Conservation (phyloP, 805 yeast species). For the Helenozyma rhizophorensis region DNA sequence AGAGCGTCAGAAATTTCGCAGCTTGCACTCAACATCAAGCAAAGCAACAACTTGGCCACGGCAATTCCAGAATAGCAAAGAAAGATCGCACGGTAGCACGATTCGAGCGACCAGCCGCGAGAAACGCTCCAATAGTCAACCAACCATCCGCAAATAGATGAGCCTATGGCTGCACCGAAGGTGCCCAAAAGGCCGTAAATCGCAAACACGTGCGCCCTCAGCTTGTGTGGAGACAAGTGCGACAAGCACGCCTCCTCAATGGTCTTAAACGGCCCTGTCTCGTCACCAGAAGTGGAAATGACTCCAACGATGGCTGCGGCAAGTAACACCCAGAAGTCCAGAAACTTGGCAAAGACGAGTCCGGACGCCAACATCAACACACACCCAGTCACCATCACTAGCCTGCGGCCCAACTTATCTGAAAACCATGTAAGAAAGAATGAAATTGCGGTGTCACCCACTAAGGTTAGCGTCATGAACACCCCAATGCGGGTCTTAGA, state of each 20-base stretch:
- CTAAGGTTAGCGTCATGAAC: slow-evolving; percentile 76
- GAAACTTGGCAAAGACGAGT: slow-evolving; percentile 51
- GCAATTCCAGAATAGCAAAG: slow-evolving; percentile 54
- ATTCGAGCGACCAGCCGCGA: slow-evolving; percentile 28
- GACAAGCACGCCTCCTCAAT: slow-evolving; percentile 83
- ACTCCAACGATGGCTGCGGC: slow-evolving; percentile 79
- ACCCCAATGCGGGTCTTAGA: slow-evolving; percentile 60
- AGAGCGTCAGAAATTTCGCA: slow-evolving; percentile 52
- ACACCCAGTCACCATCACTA: slow-evolving; percentile 60
- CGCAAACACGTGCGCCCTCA: slow-evolving; percentile 72
- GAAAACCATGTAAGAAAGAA: slow-evolving; percentile 74
- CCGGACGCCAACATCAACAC: slow-evolving; percentile 69
- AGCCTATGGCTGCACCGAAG: slow-evolving; percentile 71
- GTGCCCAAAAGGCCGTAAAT: slow-evolving; percentile 67
- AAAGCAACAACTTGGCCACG: slow-evolving; percentile 43
- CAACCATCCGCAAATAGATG: slow-evolving; percentile 56
- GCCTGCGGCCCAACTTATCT: slow-evolving; percentile 62
- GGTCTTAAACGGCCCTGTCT: slow-evolving; percentile 85
- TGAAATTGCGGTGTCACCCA: slow-evolving; percentile 75
- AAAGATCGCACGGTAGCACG: slow-evolving; percentile 56
- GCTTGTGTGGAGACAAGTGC: slow-evolving; percentile 61
- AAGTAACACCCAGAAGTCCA: slow-evolving; percentile 52
- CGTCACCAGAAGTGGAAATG: slow-evolving; percentile 85
- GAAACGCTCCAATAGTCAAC: slow-evolving; percentile 42
- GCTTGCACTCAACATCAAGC: slow-evolving; percentile 46